These are phyloP conservation scores for Rosa chinensis DNA, from an alignment of 306 rosid genomes.

Conservation along the genomic window DNA sequence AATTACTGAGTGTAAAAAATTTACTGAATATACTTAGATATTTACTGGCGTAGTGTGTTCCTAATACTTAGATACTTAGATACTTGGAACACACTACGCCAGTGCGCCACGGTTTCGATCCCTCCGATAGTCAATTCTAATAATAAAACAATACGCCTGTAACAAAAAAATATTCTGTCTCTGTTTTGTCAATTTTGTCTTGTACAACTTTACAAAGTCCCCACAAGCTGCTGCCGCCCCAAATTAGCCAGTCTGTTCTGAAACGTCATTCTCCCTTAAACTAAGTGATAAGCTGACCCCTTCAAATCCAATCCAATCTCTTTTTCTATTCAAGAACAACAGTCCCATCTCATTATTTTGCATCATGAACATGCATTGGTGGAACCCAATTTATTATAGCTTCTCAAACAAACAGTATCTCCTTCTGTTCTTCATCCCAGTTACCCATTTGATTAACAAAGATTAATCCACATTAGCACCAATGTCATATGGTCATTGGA, in stretches of 20 bases:
- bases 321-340: not conserved
- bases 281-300: not conserved
- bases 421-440: not conserved
- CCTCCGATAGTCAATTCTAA: too few species aligned
- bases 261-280: not conserved
- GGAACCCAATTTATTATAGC: not conserved
- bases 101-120: too few species aligned
- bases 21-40: too few species aligned
- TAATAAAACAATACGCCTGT: too few species aligned
- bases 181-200: too few species aligned
- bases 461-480: not conserved
- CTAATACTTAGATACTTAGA: too few species aligned
- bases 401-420: not conserved
- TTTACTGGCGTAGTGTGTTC: too few species aligned
- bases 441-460: not conserved
- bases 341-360: not conserved
- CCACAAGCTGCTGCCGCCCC: constrained; percentile 1
- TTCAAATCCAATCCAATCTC: not conserved
- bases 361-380: not conserved
- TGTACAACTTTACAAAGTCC: not conserved
- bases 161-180: not conserved
- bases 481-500: not conserved
- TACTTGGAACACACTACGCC: too few species aligned
- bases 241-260: not conserved
- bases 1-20: too few species aligned